Base-by-base conservation (phyloP, 2,329 filamentous ascomycete genomes). In the Penicillium decumbens region DNA sequence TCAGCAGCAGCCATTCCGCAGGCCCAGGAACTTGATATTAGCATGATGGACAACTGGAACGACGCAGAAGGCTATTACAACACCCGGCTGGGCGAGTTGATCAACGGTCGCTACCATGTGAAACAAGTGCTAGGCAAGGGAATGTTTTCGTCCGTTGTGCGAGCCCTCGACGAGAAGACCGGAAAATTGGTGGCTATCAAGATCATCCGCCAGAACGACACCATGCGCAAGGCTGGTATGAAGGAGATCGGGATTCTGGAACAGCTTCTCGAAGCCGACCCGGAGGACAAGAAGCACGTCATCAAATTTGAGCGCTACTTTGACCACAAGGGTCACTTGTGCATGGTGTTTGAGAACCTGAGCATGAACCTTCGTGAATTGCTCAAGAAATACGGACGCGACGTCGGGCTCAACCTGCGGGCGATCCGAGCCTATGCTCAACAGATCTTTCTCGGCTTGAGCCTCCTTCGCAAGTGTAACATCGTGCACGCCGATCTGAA, bases 61-160 rank as follows among this genome's bases (percentile, higher is more conserved):
- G 93, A 97, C 66, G 84, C 87, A 45, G 90, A 98, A 64, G 93
- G 92, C 5, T 97, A 97, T 68, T 98, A 97, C 77, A 95, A 93
- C 71, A 85, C 96, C 50, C 89, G 95, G 49, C 83, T 90, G 35
- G 91, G 92, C 64, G 93, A 98, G 74, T 75, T 97, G 44, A 79
- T 98, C 55, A 88, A 95, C 60, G 85, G 85, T 27, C 87, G 90
- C 29, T 97, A 97, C 69, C 88, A 93, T 66, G 83, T 98, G 28
- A 87, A 92, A 67, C 83, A 91, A 50, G 85, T 85, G 45, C 79
- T 98, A 20, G 93, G 93, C 56, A 90, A 89, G 70, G 93, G 93
- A 61, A 95, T 96, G 80, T 98, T 96, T 68, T 95, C 93, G 0
- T 90, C 89, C 7, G 93, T 98, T n/a, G 89, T 93, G 45, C 84